These are phyloP conservation scores for Diaporthe capsici DNA, from an alignment of 2,329 filamentous ascomycete species.

Conservation along the genomic window DNA sequence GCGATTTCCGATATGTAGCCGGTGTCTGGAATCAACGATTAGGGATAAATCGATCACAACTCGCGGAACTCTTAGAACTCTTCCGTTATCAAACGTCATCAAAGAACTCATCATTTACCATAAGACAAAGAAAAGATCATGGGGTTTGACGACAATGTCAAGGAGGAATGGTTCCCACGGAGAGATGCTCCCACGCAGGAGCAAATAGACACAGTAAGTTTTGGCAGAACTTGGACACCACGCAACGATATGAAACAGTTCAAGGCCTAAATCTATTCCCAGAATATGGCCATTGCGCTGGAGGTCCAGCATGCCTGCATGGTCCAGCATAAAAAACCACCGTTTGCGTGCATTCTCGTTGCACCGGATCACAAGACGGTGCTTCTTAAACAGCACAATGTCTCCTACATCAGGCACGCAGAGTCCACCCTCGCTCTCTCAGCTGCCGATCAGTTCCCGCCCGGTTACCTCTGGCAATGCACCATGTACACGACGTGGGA, in stretches of 20 bases:
- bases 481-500: slow-evolving; percentile 24
- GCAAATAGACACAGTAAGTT: slow-evolving; percentile 16
- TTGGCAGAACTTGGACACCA: not conserved
- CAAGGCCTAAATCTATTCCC: not conserved
- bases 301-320: slow-evolving; percentile 14
- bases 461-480: slow-evolving; percentile 2
- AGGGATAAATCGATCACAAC: not conserved
- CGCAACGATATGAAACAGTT: not conserved
- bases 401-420: slow-evolving; percentile 20
- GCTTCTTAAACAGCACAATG: slow-evolving; percentile 22
- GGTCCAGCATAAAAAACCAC: not conserved
- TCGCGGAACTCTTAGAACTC: not conserved
- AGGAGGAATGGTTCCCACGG: slow-evolving; percentile 1
- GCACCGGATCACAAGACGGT: slow-evolving; percentile 25
- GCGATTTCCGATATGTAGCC: not conserved
- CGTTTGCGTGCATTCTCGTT: slow-evolving; percentile 17
- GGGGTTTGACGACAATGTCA: not conserved
- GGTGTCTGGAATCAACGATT: not conserved
- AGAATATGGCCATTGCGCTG: slow-evolving; percentile 7
- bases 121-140: not conserved
- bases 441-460: slow-evolving; percentile 11
- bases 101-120: not conserved
- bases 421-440: slow-evolving; percentile 18
- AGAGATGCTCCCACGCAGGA: slow-evolving; percentile 4
- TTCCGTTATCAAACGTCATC: slow-evolving; percentile 2